phyloP scores from a whole-genome alignment of 2,329 filamentous ascomycete genomes.

The Emergomyces orientalis region DNA sequence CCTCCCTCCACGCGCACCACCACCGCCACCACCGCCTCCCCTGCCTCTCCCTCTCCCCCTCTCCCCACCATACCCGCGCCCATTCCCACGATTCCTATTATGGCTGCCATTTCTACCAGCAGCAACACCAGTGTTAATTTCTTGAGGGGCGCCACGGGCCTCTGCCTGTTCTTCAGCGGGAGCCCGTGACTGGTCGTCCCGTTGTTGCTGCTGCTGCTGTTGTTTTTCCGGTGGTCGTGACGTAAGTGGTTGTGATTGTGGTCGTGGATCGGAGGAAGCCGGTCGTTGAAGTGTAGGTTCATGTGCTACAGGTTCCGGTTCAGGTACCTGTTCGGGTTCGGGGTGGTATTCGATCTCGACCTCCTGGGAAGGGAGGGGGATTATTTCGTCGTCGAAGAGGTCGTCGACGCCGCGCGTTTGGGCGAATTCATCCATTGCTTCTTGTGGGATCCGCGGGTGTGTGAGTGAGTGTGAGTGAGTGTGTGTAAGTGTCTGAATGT shows the following conservation, averaged over 20 bases:
- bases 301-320: background rate
- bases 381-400: conserved; percentile 44
- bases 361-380: conserved; percentile 33
- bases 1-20: conserved; percentile 15
- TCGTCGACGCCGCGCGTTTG: conserved; percentile 43
- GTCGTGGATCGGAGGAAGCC: background rate
- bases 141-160: background rate
- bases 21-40: conserved; percentile 10
- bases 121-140: background rate
- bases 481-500: background rate
- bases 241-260: conserved; percentile 17
- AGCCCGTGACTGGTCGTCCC: background rate
- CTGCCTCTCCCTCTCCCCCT: conserved; percentile 7
- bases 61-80: conserved; percentile 2
- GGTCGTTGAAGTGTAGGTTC: background rate
- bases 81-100: background rate
- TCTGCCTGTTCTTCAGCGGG: background rate
- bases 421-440: conserved; percentile 38
- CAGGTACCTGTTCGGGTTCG: conserved; percentile 6
- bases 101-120: background rate
- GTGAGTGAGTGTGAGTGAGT: background rate
- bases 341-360: conserved; percentile 16
- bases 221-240: conserved; percentile 13
- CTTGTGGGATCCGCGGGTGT: background rate
- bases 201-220: conserved; percentile 23